Evolutionary conservation across 139 green algal species (phyloP), one percentile per base, ranked within the genome.

Genomic region (Auxenochlorella pyrenoidosa): DNA sequence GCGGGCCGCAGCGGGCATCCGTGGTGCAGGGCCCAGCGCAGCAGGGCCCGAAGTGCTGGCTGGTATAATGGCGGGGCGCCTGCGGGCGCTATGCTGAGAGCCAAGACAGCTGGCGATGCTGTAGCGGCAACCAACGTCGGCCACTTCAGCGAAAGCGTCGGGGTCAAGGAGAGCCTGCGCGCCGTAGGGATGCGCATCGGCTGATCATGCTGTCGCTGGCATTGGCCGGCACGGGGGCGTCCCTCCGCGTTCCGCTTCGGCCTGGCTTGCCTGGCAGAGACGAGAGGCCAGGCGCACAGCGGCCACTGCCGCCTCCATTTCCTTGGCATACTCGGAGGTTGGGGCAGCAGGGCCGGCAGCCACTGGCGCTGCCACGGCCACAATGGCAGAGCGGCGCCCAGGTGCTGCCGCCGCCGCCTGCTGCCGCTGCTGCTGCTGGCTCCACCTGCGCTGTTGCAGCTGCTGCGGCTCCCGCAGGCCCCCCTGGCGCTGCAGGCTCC

Each of bases 231-330:
- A 58, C 47, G 2, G 12, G 41, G 28, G 40, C 41, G 3, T 4
- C 24, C 40, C 51, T 60, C 13, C 66, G 80, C 6, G 30, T 75
- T 68, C 24, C 26, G 63, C 24, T 28, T 21, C 60, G 13, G 13
- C 32, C 34, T 36, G 8, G 58, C 44, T 38, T 43, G 92, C 94
- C 91, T 92, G 82, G 89, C 94, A 97, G 21, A 97, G 82, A 41
- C 88, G 86, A 22, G 90, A 93, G 1, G 95, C 95, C 21, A 97
- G 82, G 0, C 88, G 84, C 22, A 97, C 95, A 2, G 95, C 95
- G 19, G 88, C 78, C 41, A 90, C 92, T 13, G 95, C 95, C 47
- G 88, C 88, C 3, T 91, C 44, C 63, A 96, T 71, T 81, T 97
- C 94, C 5, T 36, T 36, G 3, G 22, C 40, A 54, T 83, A 80